These are phyloP conservation scores for Syzygium malaccense DNA, from an alignment of 441 rosid species.

Conservation along the genomic window DNA sequence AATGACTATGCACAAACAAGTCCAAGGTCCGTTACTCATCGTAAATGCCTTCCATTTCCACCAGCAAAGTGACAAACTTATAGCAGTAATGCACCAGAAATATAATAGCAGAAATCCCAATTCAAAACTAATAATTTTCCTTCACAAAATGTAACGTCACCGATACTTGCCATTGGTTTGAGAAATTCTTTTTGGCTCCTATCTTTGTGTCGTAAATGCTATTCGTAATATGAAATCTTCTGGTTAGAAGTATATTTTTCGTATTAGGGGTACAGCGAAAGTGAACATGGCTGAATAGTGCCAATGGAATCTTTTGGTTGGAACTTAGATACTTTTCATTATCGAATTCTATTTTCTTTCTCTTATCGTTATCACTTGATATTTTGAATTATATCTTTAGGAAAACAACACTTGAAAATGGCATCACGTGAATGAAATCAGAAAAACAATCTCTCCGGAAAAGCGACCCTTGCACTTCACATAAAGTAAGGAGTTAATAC, in stretches of 20 bases:
- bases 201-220: background rate
- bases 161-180: background rate
- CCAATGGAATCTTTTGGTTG: background rate
- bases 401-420: background rate
- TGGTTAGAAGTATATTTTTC: background rate
- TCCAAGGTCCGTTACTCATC: background rate
- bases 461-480: background rate
- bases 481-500: background rate
- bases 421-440: background rate
- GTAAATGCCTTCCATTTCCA: background rate
- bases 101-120: no score
- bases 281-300: background rate
- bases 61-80: background rate
- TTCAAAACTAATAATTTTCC: no score
- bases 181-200: background rate
- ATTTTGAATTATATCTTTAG: background rate
- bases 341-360: background rate
- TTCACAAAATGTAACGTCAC: no score
- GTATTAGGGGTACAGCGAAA: background rate
- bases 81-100: no score
- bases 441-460: background rate
- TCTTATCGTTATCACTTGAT: background rate
- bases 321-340: background rate
- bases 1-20: background rate
- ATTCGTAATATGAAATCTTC: background rate